Evolutionary conservation across 805 yeast genomes (phyloP).

Genomic region (Hanseniaspora mollemarum): DNA sequence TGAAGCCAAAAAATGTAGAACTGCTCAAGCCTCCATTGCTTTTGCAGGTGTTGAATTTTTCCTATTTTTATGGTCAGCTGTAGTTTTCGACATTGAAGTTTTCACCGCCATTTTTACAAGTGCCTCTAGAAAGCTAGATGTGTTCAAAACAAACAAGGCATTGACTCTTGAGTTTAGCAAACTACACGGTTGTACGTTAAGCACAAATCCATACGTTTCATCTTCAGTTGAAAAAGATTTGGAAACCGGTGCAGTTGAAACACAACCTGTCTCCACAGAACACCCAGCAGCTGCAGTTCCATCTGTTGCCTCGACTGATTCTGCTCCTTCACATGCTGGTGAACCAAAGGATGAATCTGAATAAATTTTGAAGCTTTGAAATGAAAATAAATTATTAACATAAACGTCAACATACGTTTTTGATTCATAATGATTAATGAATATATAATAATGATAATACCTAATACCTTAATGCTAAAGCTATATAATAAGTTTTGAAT

Average conservation of each 20-base stretch:
- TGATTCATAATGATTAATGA: too few species aligned
- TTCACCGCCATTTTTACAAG: not conserved
- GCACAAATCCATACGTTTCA: not conserved
- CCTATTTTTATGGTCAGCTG: constrained; percentile 20
- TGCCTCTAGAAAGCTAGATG: not conserved
- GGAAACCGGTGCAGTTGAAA: not conserved
- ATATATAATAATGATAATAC: too few species aligned
- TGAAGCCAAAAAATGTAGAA: constrained; percentile 23
- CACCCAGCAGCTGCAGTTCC: not conserved
- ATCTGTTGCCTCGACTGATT: not conserved
- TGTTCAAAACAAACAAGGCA: not conserved
- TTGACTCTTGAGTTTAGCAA: not conserved
- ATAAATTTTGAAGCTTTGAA: too few species aligned
- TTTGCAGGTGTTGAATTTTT: constrained; percentile 27
- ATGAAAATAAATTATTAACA: too few species aligned
- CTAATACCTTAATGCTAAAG: too few species aligned
- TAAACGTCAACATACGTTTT: too few species aligned
- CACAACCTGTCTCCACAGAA: not conserved
- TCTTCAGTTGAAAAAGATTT: not conserved
- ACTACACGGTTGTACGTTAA: constrained; percentile 1
- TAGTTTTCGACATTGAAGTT: not conserved
- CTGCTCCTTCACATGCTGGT: not conserved
- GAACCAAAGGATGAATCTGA: not conserved
- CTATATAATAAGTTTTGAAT: too few species aligned
- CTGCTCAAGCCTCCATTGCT: constrained; percentile 28